Base-by-base conservation (phyloP, 768 basidiomycete species). In the Boletus barrowsii region DNA sequence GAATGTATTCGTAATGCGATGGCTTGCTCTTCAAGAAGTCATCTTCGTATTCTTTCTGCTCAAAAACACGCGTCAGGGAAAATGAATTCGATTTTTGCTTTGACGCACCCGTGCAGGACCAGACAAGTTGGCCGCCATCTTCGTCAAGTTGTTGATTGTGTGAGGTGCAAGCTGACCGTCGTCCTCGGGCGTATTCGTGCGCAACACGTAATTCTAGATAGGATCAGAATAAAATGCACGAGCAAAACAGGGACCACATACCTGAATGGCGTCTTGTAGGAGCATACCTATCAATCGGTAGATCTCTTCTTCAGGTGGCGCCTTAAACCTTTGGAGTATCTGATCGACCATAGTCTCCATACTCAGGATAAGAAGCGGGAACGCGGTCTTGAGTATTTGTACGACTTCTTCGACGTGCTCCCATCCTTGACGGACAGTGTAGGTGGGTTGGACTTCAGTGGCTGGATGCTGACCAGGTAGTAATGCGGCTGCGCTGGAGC, bases 261-360 rank as follows among this genome's bases (percentile, higher is more conserved):
- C 94, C 75, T 85, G 82, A 58, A 95, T 79, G 2, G 89, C 93
- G 67, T 98, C 96, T 55, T 87, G 84, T 35, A 98, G 75, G 20
- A 98, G 74, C 73, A 95, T 87, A 59, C 87, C 88, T 42, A 94
- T 83, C 62, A 92, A 83, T 17, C 97, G 83, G 72, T 98, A 98
- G 8, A 94, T 86, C 59, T 98, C 95, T 72, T 99, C 97, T 55
- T 99, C 97, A 3, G 84, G 80, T 1, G 82, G 79, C 3, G 89
- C 83, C 69, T 97, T 96, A 75, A 98, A 96, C 48, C 93, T 83
- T 54, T 85, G 82, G 20, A 84, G 79, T 59, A 99, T 89, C 71
- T 98, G 94, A 60, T 99, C 97, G 5, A 95, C 89, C 81, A 98
- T 89, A 15, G 93, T 95, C 74, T 99, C 97, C 79, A 99, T 79